A percentile compares a stretch with the other conserved stretches of the same genome.
phyloP scores from a whole-genome alignment of 2,329 filamentous ascomycete species.

The Colletotrichum euphorbiae region DNA sequence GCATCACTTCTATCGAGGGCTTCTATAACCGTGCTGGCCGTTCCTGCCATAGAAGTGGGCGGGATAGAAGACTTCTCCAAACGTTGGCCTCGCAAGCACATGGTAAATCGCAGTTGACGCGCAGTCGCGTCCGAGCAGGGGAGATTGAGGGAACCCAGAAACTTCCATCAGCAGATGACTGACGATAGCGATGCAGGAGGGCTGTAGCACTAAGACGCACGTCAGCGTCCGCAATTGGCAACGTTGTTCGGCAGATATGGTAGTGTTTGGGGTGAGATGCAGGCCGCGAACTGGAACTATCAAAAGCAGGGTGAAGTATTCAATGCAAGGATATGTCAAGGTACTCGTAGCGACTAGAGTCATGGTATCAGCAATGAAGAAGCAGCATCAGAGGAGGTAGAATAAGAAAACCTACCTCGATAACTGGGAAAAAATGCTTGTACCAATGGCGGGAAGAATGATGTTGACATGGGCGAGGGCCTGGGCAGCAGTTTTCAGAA shows the following conservation, averaged over 20 bases:
- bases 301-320: too few relatives aligned
- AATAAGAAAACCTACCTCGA: neutral
- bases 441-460: neutral
- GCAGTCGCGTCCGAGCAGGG: neutral
- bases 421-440: too few relatives aligned
- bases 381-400: neutral
- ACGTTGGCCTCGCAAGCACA: neutral
- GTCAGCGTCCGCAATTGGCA: constrained; percentile 32
- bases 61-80: neutral
- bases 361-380: neutral
- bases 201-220: constrained; percentile 28
- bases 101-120: constrained; percentile 16
- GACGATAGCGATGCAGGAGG: constrained; percentile 19
- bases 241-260: neutral
- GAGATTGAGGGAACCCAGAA: constrained; percentile 28
- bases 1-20: too few relatives aligned
- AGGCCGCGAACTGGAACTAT: neutral
- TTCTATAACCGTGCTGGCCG: too few relatives aligned
- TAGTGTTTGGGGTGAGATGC: constrained; percentile 4
- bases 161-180: constrained; percentile 1
- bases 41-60: neutral
- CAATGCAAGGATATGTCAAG: too few relatives aligned
- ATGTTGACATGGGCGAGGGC: constrained; percentile 2
- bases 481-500: neutral
- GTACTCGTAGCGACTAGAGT: neutral